Evolutionary conservation across 164 flowering plant genomes (phyloP), one percentile per base, ranked within the genome.

Genomic region (Magnolia kwangsiensis): DNA sequence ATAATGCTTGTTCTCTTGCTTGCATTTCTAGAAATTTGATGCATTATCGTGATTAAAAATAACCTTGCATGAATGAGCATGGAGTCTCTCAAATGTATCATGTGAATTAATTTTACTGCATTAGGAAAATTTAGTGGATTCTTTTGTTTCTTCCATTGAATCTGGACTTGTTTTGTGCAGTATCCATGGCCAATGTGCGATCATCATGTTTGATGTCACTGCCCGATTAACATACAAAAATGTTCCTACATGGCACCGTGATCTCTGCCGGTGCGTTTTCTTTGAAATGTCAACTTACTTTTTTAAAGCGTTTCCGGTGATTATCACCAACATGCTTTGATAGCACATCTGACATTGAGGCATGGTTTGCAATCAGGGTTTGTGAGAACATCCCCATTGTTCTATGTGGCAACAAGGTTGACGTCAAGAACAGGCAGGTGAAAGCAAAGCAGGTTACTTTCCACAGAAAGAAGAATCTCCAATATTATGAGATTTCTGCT

Each of bases 181-280:
- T 74, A 92, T 93, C 74, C 96, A 93, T 84, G 96, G 98, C 29
- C 96, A 93, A 73, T 93, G 96, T 82, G 98, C 96, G 3, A 91
- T 93, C 58, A 91, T 93, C 67, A 91, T 93, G 98, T 93, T 93
- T 83, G 98, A 93, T 85, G 96, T 93, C 50, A 93, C 96, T 59
- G 96, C 97, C 18, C 88, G 97, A 1, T 79, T 91, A 86, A 91
- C 97, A 6, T 93, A 93, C 82, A 91, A 93, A 80, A 93, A 93
- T 82, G 96, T 93, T n/a, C 96, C 98, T 5, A 91, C 92, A 72
- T 93, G 96, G 98, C 98, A 93, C 67, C 82, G 96, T 1, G 98
- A 93, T 85, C 91, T 92, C 37, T 92, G 94, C 93, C 79, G 96
- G 96, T 91, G 45, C 67, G 78, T 3, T 27, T 19, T 45, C 0